A percentile compares a stretch with the other conserved stretches of the same genome.
Conservation (phyloP, 1,284 basidiomycete species). For the Schizophyllum amplum region DNA sequence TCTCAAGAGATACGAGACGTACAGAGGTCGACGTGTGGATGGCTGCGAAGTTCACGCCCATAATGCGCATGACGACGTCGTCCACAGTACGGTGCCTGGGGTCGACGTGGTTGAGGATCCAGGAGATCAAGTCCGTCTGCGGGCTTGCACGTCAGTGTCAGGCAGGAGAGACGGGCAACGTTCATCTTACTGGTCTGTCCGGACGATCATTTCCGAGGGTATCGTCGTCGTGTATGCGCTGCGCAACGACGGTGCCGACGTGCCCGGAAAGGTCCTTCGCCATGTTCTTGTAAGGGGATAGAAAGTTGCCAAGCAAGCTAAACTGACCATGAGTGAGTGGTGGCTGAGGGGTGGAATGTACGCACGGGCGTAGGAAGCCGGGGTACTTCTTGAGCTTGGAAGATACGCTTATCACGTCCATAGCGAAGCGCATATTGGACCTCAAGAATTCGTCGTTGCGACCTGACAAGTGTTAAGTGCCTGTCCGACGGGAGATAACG, state of each 20-base stretch:
- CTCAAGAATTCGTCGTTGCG: conserved; percentile 23
- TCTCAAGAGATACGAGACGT: too few relatives aligned
- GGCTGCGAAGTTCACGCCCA: conserved; percentile 27
- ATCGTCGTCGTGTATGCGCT: conserved; percentile 27
- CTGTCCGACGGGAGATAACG: neutral
- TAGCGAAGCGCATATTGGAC: conserved; percentile 24
- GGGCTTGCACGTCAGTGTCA: neutral
- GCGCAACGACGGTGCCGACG: conserved; percentile 29
- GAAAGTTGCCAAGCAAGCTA: conserved; percentile 5
- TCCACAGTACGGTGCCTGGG: conserved; percentile 16
- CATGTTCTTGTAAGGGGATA: conserved; percentile 7
- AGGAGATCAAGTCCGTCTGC: conserved; percentile 29
- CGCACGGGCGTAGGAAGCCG: conserved; percentile 22
- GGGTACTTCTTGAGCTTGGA: conserved; percentile 22
- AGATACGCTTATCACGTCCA: conserved; percentile 18
- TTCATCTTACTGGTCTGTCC: conserved; percentile 24
- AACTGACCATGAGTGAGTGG: neutral
- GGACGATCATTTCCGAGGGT: conserved; percentile 28
- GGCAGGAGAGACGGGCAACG: neutral
- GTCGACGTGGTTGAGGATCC: conserved; percentile 23
- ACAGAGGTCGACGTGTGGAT: conserved; percentile 26
- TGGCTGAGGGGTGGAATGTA: neutral
- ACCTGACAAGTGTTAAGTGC: conserved; percentile 15
- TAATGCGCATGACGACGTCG: conserved; percentile 21
- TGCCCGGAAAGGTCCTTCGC: conserved; percentile 18